Percentiles rank a stretch among this genome's conserved stretches.
Evolutionary conservation across 768 basidiomycete species (phyloP).

Genomic region (Pisolithus marmoratus): DNA sequence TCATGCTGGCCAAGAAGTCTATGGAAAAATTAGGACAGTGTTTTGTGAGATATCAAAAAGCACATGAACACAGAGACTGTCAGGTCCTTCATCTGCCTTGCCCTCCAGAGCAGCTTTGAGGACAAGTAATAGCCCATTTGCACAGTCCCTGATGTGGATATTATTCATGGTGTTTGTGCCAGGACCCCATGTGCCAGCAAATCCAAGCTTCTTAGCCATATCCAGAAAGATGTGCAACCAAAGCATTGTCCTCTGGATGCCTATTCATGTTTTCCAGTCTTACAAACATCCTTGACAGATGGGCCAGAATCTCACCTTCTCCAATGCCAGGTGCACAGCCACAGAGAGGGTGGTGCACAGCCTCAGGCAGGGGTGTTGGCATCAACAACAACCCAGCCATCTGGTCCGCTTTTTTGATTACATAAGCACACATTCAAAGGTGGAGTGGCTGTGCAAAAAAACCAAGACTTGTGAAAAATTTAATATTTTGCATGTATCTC

Average conservation of each 20-base stretch:
- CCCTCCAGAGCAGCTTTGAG: slow-evolving; percentile 37
- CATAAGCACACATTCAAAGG: too few species aligned
- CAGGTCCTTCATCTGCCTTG: slow-evolving; percentile 35
- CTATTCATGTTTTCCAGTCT: slow-evolving; percentile 7
- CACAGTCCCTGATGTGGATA: slow-evolving; percentile 38
- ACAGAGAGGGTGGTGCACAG: too few species aligned
- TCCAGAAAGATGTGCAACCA: slow-evolving; percentile 34
- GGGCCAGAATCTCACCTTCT: slow-evolving; percentile 23
- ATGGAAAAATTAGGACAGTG: neutral
- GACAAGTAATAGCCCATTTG: slow-evolving; percentile 28
- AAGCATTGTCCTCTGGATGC: slow-evolving; percentile 32
- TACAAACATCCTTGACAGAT: neutral
- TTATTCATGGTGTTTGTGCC: slow-evolving; percentile 34
- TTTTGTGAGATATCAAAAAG: neutral
- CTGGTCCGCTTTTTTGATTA: too few species aligned
- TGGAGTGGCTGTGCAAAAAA: too few species aligned
- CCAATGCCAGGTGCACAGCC: too few species aligned
- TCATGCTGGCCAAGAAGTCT: slow-evolving; percentile 33
- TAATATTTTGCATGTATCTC: too few species aligned
- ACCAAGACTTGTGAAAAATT: too few species aligned
- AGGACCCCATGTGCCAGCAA: slow-evolving; percentile 39
- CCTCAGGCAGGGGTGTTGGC: too few species aligned
- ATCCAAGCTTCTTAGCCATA: slow-evolving; percentile 27
- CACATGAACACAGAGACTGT: slow-evolving; percentile 33
- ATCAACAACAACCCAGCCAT: too few species aligned